Base-by-base conservation (phyloP, 108 stramenopile genomes). In the Skeletonema menzelii region DNA sequence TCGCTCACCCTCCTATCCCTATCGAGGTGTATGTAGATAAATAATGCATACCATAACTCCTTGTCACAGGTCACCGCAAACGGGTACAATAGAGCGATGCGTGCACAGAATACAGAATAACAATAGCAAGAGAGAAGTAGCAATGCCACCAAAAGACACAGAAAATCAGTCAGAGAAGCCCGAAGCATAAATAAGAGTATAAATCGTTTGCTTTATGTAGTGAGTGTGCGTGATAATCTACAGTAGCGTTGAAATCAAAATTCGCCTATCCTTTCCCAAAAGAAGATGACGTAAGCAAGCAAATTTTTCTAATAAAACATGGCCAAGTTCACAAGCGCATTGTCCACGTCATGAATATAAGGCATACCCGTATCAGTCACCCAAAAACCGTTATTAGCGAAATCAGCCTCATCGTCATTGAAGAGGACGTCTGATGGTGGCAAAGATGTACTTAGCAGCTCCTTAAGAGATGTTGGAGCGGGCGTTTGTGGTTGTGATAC, bases 351-450 rank as follows among this genome's bases (percentile, higher is more conserved):
- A 27, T 70, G 69, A 56, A 46, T 19, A 11, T 70, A 57, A 26
- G 26, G 24, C 34, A 56, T 27, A 42, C 69, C 69, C 28, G 40
- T 57, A 49, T 70, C 59, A 49, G 59, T 47, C 40, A 61, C 58
- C 67, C 67, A 57, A 15, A 5, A 46, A 17, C 44, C 44, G 10
- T 46, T 46, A 46, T 17, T 17, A 31, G 66, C 66, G 22, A 34
- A 57, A n/a, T 28, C 27, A 42, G 37, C 27, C 14, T 61, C 59
- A 7, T 61, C 69, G 30, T 73, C 72, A 59, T 65, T 42, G n/a
- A 73, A 73, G 22, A 73, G 72, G 37, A 73, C 55, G 34, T 73
- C 72, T 11, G 64, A 55, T 42, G 72, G 64, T n/a, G 72, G 72
- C 44, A 73, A 19, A 14, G 72, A 37, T 2, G 72, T 73, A 44